A percentile compares a stretch with the other conserved stretches of the same genome.
Evolutionary conservation across 1,284 basidiomycete species (phyloP).

Genomic region (Trametes versicolor): DNA sequence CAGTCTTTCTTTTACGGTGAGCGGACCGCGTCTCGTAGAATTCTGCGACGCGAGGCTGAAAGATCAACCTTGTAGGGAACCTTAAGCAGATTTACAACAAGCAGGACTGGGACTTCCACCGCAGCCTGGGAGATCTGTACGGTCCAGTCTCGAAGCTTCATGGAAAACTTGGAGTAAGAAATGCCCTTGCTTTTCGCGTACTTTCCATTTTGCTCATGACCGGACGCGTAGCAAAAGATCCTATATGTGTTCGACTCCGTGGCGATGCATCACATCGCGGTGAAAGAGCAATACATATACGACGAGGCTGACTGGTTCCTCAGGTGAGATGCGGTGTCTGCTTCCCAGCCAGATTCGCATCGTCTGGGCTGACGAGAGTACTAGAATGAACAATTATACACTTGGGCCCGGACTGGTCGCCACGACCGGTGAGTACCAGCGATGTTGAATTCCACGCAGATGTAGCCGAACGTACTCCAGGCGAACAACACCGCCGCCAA

Average conservation of each 20-base stretch:
- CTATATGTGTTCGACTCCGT: conserved; percentile 33
- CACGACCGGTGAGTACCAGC: conserved; percentile 12
- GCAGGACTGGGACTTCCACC: conserved; percentile 32
- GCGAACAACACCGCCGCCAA: conserved; percentile 30
- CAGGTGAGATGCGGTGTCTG: conserved; percentile 15
- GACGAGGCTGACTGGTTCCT: conserved; percentile 32
- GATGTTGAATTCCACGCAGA: background rate
- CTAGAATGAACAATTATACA: conserved; percentile 21
- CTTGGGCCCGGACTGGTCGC: conserved; percentile 28
- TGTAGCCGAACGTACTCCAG: background rate
- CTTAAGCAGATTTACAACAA: conserved; percentile 32
- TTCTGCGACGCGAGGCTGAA: background rate
- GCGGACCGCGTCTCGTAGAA: background rate
- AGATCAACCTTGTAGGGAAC: conserved; percentile 22
- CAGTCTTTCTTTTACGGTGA: conserved; percentile 28
- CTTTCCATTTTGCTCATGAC: background rate
- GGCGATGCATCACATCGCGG: conserved; percentile 33
- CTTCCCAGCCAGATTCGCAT: background rate
- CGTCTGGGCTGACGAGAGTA: background rate
- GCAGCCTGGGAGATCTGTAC: conserved; percentile 28
- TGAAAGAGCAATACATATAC: conserved; percentile 36
- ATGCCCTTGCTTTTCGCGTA: background rate
- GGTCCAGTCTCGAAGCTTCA: conserved; percentile 23
- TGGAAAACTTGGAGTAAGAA: conserved; percentile 32
- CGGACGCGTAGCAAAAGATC: conserved; percentile 23